Evolutionary conservation across 345 rosid genomes (phyloP), one percentile per base, ranked within the genome.

Genomic region (Hibiscus tridactylites): DNA sequence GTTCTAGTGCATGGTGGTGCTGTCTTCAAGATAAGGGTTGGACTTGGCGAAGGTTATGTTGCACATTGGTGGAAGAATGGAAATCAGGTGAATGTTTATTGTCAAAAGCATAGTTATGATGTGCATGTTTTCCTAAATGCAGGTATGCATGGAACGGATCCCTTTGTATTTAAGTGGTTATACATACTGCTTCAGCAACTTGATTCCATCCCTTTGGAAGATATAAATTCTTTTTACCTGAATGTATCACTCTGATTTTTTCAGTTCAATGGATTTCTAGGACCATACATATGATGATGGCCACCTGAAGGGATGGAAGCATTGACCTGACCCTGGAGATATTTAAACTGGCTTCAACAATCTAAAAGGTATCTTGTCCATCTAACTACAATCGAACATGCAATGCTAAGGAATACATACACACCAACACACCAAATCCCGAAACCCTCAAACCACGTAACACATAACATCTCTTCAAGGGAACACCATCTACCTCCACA

Each of bases 261-360:
- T 76, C 84, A 92, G 96, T 86, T 92, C 77, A 83, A 87, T 73
- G 92, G 94, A 70, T 90, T 92, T 82, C 88, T 92, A 69, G 91
- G 88, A 82, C 96, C 96, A 58, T 88, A 88, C 76, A 80, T 33
- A 79, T n/a, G 83, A 82, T 58, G 92, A 86, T 81, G 94, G 94
- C 71, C 88, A 81, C 82, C 58, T 84, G 58, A 84, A 81, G 79
- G 83, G 90, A 65, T 92, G 90, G 90, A 90, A 78, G 82, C 94
- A 86, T 78, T 83, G 56, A 75, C 61, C 19, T 70, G 63, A 70
- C 19, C 49, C 7, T 33, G 13, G 31, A 70, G 29, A 33, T 33
- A 13, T 70, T 35, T 37, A 24, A 9, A 9, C 37, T 21, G 52
- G 62, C 47, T 54, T 70, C 35, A 26, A 12, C 6, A 6, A 19